A percentile compares a stretch with the other conserved stretches of the same genome.
Conservation (phyloP, 148 eudicot genomes). For the Amaranthus cruentus region DNA sequence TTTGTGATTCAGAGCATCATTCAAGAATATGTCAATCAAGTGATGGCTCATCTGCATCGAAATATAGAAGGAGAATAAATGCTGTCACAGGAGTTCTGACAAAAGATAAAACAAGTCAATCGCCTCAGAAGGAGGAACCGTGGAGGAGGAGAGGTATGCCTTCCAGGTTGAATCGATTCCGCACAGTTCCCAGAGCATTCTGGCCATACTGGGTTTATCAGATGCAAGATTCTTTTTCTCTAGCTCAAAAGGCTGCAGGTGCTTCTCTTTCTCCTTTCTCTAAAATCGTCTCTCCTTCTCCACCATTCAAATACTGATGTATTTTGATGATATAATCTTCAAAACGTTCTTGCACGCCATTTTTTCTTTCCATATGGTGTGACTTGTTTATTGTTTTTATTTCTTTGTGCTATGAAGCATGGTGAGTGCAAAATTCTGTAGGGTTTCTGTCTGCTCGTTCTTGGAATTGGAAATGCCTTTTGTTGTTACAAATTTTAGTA, state of each 20-base stretch:
- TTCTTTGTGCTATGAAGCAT: background rate
- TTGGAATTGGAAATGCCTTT: background rate
- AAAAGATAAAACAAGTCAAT: slow-evolving; percentile 21
- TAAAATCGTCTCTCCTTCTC: background rate
- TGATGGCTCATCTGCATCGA: slow-evolving; percentile 25
- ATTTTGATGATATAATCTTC: background rate
- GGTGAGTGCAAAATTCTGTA: background rate
- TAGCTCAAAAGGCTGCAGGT: slow-evolving; percentile 89
- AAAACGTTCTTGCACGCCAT: background rate
- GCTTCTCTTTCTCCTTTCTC: slow-evolving; percentile 7
- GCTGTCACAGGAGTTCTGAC: slow-evolving; percentile 25
- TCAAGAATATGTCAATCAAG: slow-evolving; percentile 34
- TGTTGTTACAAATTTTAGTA: background rate
- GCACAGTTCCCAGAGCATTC: slow-evolving; percentile 62
- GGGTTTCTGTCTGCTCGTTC: background rate
- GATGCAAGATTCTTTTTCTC: slow-evolving; percentile 77
- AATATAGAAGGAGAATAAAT: slow-evolving; percentile 26
- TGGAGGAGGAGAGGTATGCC: slow-evolving; percentile 29
- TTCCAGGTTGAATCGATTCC: slow-evolving; percentile 29
- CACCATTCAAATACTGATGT: background rate
- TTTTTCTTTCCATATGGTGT: background rate
- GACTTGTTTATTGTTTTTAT: background rate
- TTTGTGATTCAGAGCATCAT: slow-evolving; percentile 27
- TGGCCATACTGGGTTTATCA: slow-evolving; percentile 92
- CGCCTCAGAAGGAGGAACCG: slow-evolving; percentile 25